Percentiles rank a stretch among this genome's conserved stretches.
Evolutionary conservation across 306 rosid species (phyloP).

Genomic region (Vigna radiata): DNA sequence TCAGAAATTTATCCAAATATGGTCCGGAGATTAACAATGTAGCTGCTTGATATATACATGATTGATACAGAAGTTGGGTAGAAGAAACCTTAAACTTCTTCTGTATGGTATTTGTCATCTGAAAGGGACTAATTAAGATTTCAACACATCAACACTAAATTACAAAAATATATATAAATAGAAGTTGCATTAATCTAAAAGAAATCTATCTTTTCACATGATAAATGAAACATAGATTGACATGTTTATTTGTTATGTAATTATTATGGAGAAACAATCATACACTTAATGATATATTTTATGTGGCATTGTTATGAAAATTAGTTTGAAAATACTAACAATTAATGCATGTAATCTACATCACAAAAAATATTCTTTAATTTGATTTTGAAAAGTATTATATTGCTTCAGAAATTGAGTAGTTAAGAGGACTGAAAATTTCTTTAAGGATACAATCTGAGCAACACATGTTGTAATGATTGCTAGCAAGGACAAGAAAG

Average conservation of each 20-base stretch:
- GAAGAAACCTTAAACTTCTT: constrained; percentile 91
- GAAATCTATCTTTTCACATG: not conserved
- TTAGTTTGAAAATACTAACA: not conserved
- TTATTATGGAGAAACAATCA: not conserved
- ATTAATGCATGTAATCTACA: not conserved
- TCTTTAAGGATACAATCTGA: constrained; percentile 88
- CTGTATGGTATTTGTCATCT: constrained; percentile 98
- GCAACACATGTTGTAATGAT: constrained; percentile 91
- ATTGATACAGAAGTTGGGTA: constrained; percentile 91
- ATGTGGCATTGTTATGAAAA: constrained; percentile 16
- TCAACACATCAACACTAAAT: constrained; percentile 34
- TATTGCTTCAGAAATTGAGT: not conserved
- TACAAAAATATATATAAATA: no score
- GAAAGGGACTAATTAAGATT: constrained; percentile 61
- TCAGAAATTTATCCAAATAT: constrained; percentile 78
- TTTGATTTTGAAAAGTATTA: constrained; percentile 8
- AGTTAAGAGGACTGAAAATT: constrained; percentile 8
- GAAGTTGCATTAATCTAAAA: not conserved
- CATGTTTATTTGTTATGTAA: not conserved
- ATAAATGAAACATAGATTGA: not conserved
- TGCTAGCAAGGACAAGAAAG: constrained; percentile 84
- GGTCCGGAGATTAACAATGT: constrained; percentile 83
- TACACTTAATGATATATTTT: no score
- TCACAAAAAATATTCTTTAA: constrained; percentile 7
- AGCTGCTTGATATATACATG: constrained; percentile 89